Conservation (phyloP, 805 yeast genomes). For the Candida arabinofermentans region DNA sequence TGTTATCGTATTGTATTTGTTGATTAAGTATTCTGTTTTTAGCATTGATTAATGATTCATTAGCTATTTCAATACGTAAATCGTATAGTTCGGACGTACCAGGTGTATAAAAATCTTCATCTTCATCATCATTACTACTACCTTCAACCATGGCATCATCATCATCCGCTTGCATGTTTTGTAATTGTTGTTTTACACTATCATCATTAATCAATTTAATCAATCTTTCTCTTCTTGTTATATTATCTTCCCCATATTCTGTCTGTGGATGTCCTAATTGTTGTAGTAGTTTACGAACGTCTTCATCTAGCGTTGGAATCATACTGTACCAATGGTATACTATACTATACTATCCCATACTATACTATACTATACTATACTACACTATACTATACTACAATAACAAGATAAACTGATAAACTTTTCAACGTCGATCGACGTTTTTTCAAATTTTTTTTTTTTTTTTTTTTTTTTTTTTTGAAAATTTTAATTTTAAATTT, state of each 20-base stretch:
- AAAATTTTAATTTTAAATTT: background rate
- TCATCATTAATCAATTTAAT: conserved; percentile 38
- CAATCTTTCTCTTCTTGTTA: conserved; percentile 53
- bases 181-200: too few relatives aligned
- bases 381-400: too few relatives aligned
- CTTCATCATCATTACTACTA: conserved; percentile 47
- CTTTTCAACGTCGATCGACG: too few relatives aligned
- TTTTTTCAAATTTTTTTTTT: background rate
- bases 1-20: conserved; percentile 22
- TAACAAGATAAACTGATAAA: too few relatives aligned
- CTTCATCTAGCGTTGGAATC: conserved; percentile 65
- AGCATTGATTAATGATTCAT: conserved; percentile 47
- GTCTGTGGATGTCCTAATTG: conserved; percentile 54
- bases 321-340: conserved; percentile 10
- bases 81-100: conserved; percentile 53
- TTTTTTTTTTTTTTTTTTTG: background rate
- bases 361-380: too few relatives aligned
- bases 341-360: too few relatives aligned
- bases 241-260: conserved; percentile 54
- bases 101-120: conserved; percentile 84
- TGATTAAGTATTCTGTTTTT: conserved; percentile 36
- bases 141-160: conserved; percentile 9
- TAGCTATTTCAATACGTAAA: conserved; percentile 50
- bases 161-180: too few relatives aligned
- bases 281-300: conserved; percentile 49